Base-by-base conservation (phyloP, 2,329 filamentous ascomycete species). In the Fusarium staphyleae region DNA sequence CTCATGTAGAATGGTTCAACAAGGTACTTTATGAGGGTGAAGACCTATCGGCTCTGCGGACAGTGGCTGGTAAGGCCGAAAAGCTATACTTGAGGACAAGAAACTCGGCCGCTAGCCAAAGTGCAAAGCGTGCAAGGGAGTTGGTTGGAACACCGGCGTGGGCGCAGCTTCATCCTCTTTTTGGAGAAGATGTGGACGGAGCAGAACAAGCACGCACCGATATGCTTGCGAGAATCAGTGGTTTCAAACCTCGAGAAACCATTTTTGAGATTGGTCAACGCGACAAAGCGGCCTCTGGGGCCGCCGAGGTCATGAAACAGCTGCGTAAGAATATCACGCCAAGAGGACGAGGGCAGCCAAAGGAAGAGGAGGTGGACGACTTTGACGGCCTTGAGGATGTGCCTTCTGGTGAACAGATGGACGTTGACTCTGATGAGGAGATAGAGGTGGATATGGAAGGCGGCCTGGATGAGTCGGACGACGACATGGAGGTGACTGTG, bases 191-290 rank as follows among this genome's bases (percentile, higher is more conserved):
- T 44, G 83, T 82, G 1, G 81, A 85, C 49, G 78, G 83, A 28
- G 75, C 83, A 22, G 90, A 93, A 68, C 82, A 86, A 54, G 87
- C 90, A 41, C 85, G 93, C 26, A 86, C 92, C 41, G 87, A 89
- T 43, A 96, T 99, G 90, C 79, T 99, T 24, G 91, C 91, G 26
- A 85, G 87, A 52, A 91, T 99, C 51, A 93, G 91, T 66, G 88
- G 89, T 2, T 99, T 95, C 76, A 86, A 91, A 65, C 95, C 96
- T 0, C 81, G 87, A 35, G 95, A 99, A 74, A 98, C 93, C 0
- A 91, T 99, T n/a, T 99, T 99, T 66, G 95, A 99, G 73, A 87
- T 97, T 58, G 89, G 90, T 6, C 86, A 88, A 63, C 84, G 87
- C 55, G 88, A 87, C 32, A 88, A 89, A 61, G 80, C 78, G 2